These are phyloP conservation scores for Wickerhamiella musiphila DNA, from an alignment of 805 yeast species.

Conservation along the genomic window DNA sequence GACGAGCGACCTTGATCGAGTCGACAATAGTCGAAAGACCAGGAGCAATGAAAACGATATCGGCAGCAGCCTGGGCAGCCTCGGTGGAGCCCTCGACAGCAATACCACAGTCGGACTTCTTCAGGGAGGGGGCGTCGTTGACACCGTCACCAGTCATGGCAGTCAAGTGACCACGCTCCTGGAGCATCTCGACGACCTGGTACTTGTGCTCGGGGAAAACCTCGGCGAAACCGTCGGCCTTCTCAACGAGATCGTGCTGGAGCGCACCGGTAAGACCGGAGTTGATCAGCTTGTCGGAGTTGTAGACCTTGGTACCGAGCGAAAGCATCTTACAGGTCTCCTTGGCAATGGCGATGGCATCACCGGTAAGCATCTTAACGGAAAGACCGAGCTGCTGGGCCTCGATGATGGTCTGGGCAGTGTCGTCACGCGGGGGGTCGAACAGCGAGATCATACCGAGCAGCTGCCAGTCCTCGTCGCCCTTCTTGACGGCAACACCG, in stretches of 20 bases:
- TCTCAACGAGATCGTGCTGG: slow-evolving; percentile 92
- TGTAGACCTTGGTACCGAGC: slow-evolving; percentile 88
- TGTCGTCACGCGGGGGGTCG: slow-evolving; percentile 98
- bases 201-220: slow-evolving; percentile 97
- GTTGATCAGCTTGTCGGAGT: slow-evolving; percentile 90
- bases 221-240: slow-evolving; percentile 97
- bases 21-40: slow-evolving; percentile 91
- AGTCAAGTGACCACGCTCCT: slow-evolving; percentile 89
- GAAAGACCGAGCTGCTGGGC: slow-evolving; percentile 85
- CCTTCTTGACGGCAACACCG: slow-evolving; percentile 98
- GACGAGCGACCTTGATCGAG: slow-evolving; percentile 87
- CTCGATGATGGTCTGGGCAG: slow-evolving; percentile 87
- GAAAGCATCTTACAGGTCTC: slow-evolving; percentile 97
- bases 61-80: slow-evolving; percentile 95
- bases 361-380: slow-evolving; percentile 97
- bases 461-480: slow-evolving; percentile 97
- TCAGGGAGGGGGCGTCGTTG: slow-evolving; percentile 92
- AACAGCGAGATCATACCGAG: slow-evolving; percentile 96
- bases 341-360: slow-evolving; percentile 97
- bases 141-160: slow-evolving; percentile 99
- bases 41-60: slow-evolving; percentile 87
- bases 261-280: slow-evolving; percentile 97
- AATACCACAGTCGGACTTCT: slow-evolving; percentile 93
- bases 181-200: slow-evolving; percentile 88
- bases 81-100: slow-evolving; percentile 97